These are phyloP conservation scores for Arabis hirsuta DNA, from an alignment of 345 rosid genomes.

Conservation along the genomic window DNA sequence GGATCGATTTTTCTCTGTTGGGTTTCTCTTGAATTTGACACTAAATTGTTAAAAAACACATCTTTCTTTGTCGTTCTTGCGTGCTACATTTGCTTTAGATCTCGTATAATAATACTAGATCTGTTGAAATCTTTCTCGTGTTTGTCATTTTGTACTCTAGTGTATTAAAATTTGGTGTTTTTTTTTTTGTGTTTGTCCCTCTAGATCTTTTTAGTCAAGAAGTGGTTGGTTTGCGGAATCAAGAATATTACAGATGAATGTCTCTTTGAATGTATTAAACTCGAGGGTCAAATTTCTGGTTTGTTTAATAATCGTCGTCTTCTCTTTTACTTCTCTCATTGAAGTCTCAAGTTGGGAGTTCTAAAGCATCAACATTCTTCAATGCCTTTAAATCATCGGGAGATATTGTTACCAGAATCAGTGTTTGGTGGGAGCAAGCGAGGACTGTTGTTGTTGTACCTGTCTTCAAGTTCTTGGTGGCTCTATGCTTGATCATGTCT, in stretches of 20 bases:
- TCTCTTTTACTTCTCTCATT: conserved; percentile 24
- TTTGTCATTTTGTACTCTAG: conserved; percentile 24
- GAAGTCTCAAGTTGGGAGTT: conserved; percentile 39
- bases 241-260: background rate
- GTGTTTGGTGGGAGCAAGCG: conserved; percentile 37
- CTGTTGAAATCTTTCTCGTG: background rate
- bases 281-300: background rate
- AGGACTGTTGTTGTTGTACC: conserved; percentile 44
- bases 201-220: conserved; percentile 4
- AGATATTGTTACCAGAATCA: background rate
- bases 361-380: conserved; percentile 25
- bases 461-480: conserved; percentile 47
- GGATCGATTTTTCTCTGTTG: conserved; percentile 9
- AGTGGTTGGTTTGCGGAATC: conserved; percentile 18
- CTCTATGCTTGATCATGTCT: conserved; percentile 52
- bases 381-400: conserved; percentile 31
- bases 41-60: background rate
- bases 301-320: conserved; percentile 21
- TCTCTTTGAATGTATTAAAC: conserved; percentile 20
- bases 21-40: conserved; percentile 20
- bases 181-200: background rate
- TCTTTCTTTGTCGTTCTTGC: conserved; percentile 17
- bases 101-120: conserved; percentile 4
- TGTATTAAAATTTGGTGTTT: conserved; percentile 1
- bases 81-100: conserved; percentile 39